Base-by-base conservation (phyloP, 169 alveolate species). In the Eimeria maxima region DNA sequence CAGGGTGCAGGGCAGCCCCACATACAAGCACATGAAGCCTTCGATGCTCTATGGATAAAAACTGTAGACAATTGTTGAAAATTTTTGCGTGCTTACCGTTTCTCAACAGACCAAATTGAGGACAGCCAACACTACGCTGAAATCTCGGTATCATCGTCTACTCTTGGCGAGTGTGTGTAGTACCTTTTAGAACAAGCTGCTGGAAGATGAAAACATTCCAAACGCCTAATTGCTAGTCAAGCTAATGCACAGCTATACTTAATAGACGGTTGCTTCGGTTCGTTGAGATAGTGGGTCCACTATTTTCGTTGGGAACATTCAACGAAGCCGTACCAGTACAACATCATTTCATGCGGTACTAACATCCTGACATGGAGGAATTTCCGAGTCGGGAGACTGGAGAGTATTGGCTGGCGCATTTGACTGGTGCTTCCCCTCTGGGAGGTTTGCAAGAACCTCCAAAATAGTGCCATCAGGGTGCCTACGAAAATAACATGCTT, bases 381-480 rank as follows among this genome's bases (percentile, higher is more conserved):
- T 4, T 0, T 13, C 45, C 29, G 6, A 3, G 18, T 11, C 88
- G n/a, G 65, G 24, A 27, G 67, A 1, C n/a, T 44, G 67, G 16
- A 45, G 14, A 55, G 20, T 50, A 29, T n/a, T 18, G 0, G 4
- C 42, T 50, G 94, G 16, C 22, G 14, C 94, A 29, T 87, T 69
- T 11, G 65, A 10, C 10, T 81, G 84, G 50, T n/a, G 10, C 20
- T 29, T 20, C 20, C n/a, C 67, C 45, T 60, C 94, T 33, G 94
- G 63, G 22, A 44, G n/a, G 65, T 24, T 45, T 8, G 67, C 53
- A 63, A 63, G 10, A 29, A 65, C 83, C 13, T 87, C 94, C 63
- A 87, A 67, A 60, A 63, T 87, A 10, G 94, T 87, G 16, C 94
- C 94, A 55, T 87, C 94, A 65, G 78, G 94, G 94, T 63, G 94